These are phyloP conservation scores for Saccharomyces hybrid DNA, from an alignment of 1,139 yeast genomes.

Conservation along the genomic window DNA sequence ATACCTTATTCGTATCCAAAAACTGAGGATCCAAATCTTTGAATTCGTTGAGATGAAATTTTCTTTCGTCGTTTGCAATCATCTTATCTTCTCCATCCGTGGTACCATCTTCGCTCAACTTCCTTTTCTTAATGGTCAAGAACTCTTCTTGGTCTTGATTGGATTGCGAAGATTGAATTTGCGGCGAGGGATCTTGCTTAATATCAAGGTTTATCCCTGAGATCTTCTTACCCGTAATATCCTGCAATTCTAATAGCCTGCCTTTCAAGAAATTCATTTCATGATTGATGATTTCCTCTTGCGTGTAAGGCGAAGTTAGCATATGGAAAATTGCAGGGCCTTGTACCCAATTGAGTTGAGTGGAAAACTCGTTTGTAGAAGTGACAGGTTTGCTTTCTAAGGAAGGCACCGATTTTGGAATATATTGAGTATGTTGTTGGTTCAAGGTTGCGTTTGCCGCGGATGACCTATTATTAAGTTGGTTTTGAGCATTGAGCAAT, in stretches of 20 bases:
- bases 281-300: slow-evolving; percentile 21
- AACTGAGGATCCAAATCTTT: slow-evolving; percentile 5
- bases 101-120: slow-evolving; percentile 8
- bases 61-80: neutral
- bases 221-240: slow-evolving; percentile 23
- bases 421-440: slow-evolving; percentile 14
- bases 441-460: neutral
- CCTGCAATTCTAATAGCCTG: slow-evolving; percentile 27
- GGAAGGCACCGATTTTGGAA: slow-evolving; percentile 19
- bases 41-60: slow-evolving; percentile 1
- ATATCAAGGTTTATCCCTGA: slow-evolving; percentile 13
- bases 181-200: neutral
- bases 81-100: neutral
- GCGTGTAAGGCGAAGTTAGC: slow-evolving; percentile 20
- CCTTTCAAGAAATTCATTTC: slow-evolving; percentile 26
- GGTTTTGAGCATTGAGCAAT: slow-evolving; percentile 19
- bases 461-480: slow-evolving; percentile 3
- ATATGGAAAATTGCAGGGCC: slow-evolving; percentile 30
- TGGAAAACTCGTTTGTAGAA: slow-evolving; percentile 15
- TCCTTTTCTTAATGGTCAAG: slow-evolving; percentile 4
- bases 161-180: neutral
- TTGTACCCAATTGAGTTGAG: slow-evolving; percentile 25
- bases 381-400: slow-evolving; percentile 21
- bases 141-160: slow-evolving; percentile 1
- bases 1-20: slow-evolving; percentile 3